Evolutionary conservation across 164 flowering plant species (phyloP), one percentile per base, ranked within the genome.

Genomic region (Magnolia sinica): DNA sequence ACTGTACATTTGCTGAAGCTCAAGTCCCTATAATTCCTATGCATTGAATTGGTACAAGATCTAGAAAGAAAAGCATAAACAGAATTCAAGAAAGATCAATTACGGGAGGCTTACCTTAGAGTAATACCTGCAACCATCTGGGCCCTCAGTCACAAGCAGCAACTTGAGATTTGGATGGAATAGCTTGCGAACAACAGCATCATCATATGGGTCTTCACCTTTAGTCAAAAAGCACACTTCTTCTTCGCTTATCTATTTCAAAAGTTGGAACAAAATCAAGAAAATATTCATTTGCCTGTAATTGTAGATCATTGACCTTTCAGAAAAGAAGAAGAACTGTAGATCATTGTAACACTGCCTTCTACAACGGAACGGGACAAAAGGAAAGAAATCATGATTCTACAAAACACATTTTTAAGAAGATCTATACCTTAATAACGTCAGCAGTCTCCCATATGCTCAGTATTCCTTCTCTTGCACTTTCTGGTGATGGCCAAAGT

Each of bases 381-480:
- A 11, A 55, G 8, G 74, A 64, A 73, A 14, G 64, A 71, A 68
- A 20, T 37, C 37, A 31, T 27, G 4, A 49, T 63, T 51, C 63
- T 37, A 37, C 45, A 37, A 49, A 22, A 52, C 49, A 77, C 50
- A 64, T 18, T 71, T 55, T 29, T 37, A 50, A 52, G 37, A 29
- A 58, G 71, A 64, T 74, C 49, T 18, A n/a, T 74, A 96, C 99
- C 97, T 96, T 96, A 76, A 96, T 92, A 70, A 96, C 82, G 79
- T 96, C 99, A 78, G 99, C 97, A 52, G 73, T 83, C 13, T 91
- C 92, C 98, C 99, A 96, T 73, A 96, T 92, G 84, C 98, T 91
- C 77, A 96, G 77, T 81, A 96, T 94, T 75, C 96, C 97, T 84
- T 96, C 97, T 73, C 98, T 86, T 49, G 98, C 99, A 84, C 88